A percentile compares a stretch with the other conserved stretches of the same genome.
phyloP scores from a whole-genome alignment of 2,329 filamentous ascomycete genomes.

The Neopestalotiopsis rosae region DNA sequence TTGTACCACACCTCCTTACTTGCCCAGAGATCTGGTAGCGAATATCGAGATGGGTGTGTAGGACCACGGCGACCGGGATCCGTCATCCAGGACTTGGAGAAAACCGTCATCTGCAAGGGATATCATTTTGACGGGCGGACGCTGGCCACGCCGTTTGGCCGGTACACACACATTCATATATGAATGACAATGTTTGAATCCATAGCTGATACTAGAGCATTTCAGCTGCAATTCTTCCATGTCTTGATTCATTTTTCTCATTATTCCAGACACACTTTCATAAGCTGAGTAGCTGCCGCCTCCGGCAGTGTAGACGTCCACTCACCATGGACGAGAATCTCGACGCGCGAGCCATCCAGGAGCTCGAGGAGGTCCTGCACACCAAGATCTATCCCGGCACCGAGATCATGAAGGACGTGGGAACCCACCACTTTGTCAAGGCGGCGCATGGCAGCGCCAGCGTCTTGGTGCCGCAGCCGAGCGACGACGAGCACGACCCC shows the following conservation, averaged over 20 bases:
- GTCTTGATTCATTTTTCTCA: not conserved
- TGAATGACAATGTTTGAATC: not conserved
- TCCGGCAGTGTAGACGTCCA: too few species aligned
- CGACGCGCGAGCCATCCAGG: conserved; percentile 25
- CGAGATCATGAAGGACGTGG: conserved; percentile 56
- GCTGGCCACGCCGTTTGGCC: not conserved
- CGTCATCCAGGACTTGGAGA: not conserved
- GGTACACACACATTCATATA: not conserved
- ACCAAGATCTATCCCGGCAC: conserved; percentile 41
- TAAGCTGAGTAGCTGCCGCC: not conserved
- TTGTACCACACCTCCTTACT: not conserved
- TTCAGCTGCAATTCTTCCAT: not conserved
- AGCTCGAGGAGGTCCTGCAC: conserved; percentile 29
- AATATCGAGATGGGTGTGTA: not conserved
- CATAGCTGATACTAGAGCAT: not conserved
- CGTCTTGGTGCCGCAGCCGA: conserved; percentile 54
- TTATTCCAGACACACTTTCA: not conserved
- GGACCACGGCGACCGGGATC: not conserved
- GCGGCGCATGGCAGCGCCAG: conserved; percentile 44
- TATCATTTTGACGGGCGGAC: not conserved
- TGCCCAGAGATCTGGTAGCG: conserved; percentile 1
- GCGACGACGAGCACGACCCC: conserved; percentile 52
- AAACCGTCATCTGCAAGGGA: not conserved
- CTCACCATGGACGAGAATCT: conserved; percentile 29
- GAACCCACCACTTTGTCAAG: conserved; percentile 69